Percentiles rank a stretch among this genome's conserved stretches.
phyloP scores from a whole-genome alignment of 768 basidiomycete genomes.

The Pholiota molesta region DNA sequence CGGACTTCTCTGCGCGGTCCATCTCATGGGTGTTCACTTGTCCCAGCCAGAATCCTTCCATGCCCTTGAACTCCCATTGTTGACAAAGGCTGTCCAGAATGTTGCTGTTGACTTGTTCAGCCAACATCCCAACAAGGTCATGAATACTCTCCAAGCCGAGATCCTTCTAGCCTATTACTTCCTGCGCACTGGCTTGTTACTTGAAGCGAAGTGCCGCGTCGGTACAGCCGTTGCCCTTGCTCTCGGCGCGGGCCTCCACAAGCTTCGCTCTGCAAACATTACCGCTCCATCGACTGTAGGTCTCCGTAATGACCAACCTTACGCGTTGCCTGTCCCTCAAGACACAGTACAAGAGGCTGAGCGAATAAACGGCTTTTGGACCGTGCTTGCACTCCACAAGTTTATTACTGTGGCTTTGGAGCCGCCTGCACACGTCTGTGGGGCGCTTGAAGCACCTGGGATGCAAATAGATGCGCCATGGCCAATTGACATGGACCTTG shows the following conservation, averaged over 20 bases:
- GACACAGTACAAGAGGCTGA: constrained; percentile 65
- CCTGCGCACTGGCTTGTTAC: constrained; percentile 56
- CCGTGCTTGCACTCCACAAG: constrained; percentile 60
- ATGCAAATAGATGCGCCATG: constrained; percentile 57
- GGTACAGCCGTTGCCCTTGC: constrained; percentile 56
- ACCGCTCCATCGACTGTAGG: constrained; percentile 39
- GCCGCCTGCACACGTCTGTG: constrained; percentile 53
- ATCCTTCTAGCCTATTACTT: constrained; percentile 70
- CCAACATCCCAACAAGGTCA: constrained; percentile 49
- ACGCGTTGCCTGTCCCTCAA: constrained; percentile 40
- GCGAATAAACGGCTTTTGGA: constrained; percentile 69
- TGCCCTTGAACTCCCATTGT: constrained; percentile 48
- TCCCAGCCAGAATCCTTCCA: constrained; percentile 41
- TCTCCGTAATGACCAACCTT: constrained; percentile 44
- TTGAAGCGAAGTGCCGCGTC: constrained; percentile 64
- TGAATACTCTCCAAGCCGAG: constrained; percentile 63
- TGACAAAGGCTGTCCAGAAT: constrained; percentile 51
- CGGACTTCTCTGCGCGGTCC: constrained; percentile 50
- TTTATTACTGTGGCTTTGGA: constrained; percentile 57
- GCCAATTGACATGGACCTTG: constrained; percentile 44
- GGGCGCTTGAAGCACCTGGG: constrained; percentile 53
- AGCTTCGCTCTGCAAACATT: constrained; percentile 40
- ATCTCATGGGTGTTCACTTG: constrained; percentile 58
- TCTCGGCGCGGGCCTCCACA: constrained; percentile 50
- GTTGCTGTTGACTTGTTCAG: constrained; percentile 48